Evolutionary conservation across 768 basidiomycete species (phyloP), one percentile per base, ranked within the genome.

Genomic region (Dioszegia crocea): DNA sequence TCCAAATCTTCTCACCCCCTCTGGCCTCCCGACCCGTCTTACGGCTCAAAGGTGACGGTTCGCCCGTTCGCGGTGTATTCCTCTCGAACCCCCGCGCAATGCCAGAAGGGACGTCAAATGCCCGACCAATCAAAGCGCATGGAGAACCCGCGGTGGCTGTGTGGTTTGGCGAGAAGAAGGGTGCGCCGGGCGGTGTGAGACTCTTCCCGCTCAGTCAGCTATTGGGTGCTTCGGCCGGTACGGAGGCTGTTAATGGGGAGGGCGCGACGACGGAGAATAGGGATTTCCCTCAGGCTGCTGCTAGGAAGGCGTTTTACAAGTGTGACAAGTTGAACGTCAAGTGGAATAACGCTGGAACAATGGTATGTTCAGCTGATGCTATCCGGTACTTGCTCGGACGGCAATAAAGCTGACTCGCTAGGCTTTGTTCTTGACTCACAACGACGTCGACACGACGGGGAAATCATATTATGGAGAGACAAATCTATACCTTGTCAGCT

Each of bases 391-490:
- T 24, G 46, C 19, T 1, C 33, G 33, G 14, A 33, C 8, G 33
- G 9, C 9, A 12, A 10, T 16, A 3, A 46, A 47, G 58, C 55
- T 62, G 59, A 62, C 46, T 6, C 46, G 21, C 12, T 44, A 78
- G 76, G 77, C 74, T 1, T 80, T 99, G 56, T 83, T 97, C 60
- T 78, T 97, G 36, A 93, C 94, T 0, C 91, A 93, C 71, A 94
- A 93, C 3, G 96, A 99, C 69, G 93, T 97, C 53, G 94, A 99
- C 73, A 90, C 89, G 74, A 87, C 89, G 45, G 94, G 94, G 77
- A 96, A 89, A 83, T 92, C 87, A 70, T 99, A 99, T 77, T 99
- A 98, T 66, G 96, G 96, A 54, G 94, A 98, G 80, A 96, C 93
- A 2, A 89, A 90, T 52, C 80, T 99, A 70, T 97, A 94, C 78